Evolutionary conservation across 805 yeast species (phyloP).

Genomic region (Starmerella davenportii): DNA sequence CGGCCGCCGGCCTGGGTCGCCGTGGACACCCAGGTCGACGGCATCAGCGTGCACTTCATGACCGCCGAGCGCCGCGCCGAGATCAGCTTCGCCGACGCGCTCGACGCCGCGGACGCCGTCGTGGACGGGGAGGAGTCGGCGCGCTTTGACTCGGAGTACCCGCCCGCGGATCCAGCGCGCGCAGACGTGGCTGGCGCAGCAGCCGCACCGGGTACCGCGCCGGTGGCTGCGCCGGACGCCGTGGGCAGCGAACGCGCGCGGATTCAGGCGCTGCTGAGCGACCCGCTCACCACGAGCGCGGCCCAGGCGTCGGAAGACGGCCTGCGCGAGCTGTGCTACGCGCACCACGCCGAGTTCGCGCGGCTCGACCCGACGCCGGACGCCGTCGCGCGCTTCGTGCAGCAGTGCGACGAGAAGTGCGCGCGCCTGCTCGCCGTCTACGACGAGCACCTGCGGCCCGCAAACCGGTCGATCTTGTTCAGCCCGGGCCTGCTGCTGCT

Average conservation of each 20-base stretch:
- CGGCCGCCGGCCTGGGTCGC: slow-evolving; percentile 58
- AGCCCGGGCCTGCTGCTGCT: slow-evolving; percentile 16
- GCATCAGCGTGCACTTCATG: slow-evolving; percentile 52
- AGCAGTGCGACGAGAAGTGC: slow-evolving; percentile 17
- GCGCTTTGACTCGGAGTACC: background rate
- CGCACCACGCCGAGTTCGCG: slow-evolving; percentile 15
- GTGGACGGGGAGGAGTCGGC: background rate
- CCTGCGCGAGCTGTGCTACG: slow-evolving; percentile 20
- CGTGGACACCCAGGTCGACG: slow-evolving; percentile 47
- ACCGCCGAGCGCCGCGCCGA: slow-evolving; percentile 51
- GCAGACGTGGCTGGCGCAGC: background rate
- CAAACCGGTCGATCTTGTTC: slow-evolving; percentile 13
- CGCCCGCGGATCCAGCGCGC: background rate
- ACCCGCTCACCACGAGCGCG: background rate
- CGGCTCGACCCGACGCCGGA: slow-evolving; percentile 4
- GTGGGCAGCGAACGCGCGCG: background rate
- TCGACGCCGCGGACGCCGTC: background rate
- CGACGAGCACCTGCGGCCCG: slow-evolving; percentile 15
- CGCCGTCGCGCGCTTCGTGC: slow-evolving; percentile 11
- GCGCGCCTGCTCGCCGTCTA: slow-evolving; percentile 13
- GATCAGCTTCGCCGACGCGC: slow-evolving; percentile 43
- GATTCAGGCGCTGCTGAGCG: background rate
- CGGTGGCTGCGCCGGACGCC: background rate
- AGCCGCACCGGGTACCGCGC: slow-evolving; percentile 11
- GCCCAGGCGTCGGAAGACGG: slow-evolving; percentile 15